A percentile compares a stretch with the other conserved stretches of the same genome.
phyloP scores from a whole-genome alignment of 2,329 filamentous ascomycete species.

The Lachnellula subtilissima region DNA sequence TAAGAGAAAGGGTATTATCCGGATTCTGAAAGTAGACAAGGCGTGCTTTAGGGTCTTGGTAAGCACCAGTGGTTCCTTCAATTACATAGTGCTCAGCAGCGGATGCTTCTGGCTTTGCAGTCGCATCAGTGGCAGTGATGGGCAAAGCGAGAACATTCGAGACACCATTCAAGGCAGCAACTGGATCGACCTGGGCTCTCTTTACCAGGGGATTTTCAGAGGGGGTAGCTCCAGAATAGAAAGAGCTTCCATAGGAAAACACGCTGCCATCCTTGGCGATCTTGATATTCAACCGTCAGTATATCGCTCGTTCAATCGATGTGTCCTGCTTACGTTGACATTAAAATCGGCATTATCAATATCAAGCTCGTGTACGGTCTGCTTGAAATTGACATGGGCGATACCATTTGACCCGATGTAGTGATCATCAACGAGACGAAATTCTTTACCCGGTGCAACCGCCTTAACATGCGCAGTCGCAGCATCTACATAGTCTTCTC shows the following conservation, averaged over 20 bases:
- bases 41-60: constrained; percentile 49
- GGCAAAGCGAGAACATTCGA: constrained; percentile 10
- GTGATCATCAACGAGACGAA: constrained; percentile 48
- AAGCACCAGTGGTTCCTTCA: constrained; percentile 44
- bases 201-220: constrained; percentile 36
- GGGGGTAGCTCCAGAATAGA: constrained; percentile 42
- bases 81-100: constrained; percentile 29
- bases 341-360: constrained; percentile 48
- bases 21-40: constrained; percentile 50
- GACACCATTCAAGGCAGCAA: constrained; percentile 36
- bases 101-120: constrained; percentile 9
- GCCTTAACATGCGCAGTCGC: constrained; percentile 42
- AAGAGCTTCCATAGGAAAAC: constrained; percentile 53
- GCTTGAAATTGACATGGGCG: constrained; percentile 55
- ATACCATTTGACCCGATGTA: constrained; percentile 53
- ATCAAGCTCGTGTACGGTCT: constrained; percentile 53
- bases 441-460: constrained; percentile 35
- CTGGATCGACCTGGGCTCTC: constrained; percentile 39
- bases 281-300: constrained; percentile 35
- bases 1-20: constrained; percentile 43
- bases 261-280: constrained; percentile 48
- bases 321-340: constrained; percentile 15
- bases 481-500: constrained; percentile 37
- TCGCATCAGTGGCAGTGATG: constrained; percentile 6
- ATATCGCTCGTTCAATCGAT: neutral